Base-by-base conservation (phyloP, 148 eudicot species). In the Oxyria digyna region DNA sequence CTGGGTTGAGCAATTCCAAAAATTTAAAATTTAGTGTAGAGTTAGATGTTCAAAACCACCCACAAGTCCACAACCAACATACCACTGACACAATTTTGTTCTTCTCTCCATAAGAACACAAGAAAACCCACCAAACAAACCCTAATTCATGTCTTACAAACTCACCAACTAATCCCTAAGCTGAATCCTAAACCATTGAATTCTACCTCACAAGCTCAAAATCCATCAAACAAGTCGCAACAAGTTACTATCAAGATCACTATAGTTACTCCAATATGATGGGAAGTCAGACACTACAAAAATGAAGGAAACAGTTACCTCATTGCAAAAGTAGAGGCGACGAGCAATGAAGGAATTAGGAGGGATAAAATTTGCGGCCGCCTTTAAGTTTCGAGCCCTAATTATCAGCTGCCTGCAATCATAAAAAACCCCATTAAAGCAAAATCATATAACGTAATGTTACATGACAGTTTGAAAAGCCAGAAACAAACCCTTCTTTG, bases 281-380 rank as follows among this genome's bases (percentile, higher is more conserved):
- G 59, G 29, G 59, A 52, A 21, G 29, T 52, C 11, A 1, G 7
- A 52, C 27, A 9, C 21, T 21, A 10, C 2, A 21, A 50, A 17
- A 46, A 18, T 46, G 49, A 46, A 5, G 50, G 12, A n/a, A 69
- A 68, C 5, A 26, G 45, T 4, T 68, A 91, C 96, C 98, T 93
- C 95, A 33, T 93, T 93, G 73, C 79, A 83, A 70, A 74, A 94
- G 73, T 94, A 94, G 42, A 66, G 59, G 43, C 78, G 87, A 0
- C 99, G 87, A 74, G 99, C 81, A 26, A 96, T 92, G 70, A 94
- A 94, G 7, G 97, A 76, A 74, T 84, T 94, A 0, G 84, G 62
- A 27, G 99, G 99, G 32, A 91, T 94, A 75, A 87, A 91, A 84
- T 91, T 87, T 20, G 97, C 97, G 13, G 72, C 80, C 10, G 96